A percentile compares a stretch with the other conserved stretches of the same genome.
These are phyloP conservation scores for Serendipita sp. DNA, from an alignment of 768 basidiomycete genomes.

Conservation along the genomic window DNA sequence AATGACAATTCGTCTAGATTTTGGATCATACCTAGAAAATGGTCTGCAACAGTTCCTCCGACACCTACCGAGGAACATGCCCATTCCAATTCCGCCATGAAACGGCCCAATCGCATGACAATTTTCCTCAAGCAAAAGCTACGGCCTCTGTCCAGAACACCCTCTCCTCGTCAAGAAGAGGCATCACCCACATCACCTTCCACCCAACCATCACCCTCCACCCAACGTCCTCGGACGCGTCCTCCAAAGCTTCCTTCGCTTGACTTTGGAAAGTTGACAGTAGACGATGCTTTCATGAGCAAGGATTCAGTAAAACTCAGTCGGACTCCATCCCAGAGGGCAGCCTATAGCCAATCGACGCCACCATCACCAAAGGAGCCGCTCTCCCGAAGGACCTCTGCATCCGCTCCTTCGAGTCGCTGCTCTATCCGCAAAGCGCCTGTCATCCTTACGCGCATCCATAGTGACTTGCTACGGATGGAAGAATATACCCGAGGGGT, in stretches of 20 bases:
- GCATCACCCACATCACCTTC: background rate
- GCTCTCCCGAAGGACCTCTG: background rate
- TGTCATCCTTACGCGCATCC: background rate
- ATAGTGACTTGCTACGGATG: background rate
- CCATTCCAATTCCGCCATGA: background rate
- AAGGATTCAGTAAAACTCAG: no score
- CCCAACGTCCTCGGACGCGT: background rate
- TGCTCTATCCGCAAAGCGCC: background rate
- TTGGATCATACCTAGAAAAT: background rate
- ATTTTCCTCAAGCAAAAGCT: background rate
- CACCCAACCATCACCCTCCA: background rate
- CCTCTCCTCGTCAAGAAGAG: background rate
- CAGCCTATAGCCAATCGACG: background rate
- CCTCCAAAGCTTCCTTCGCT: background rate
- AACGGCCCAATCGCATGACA: background rate
- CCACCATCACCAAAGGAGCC: background rate
- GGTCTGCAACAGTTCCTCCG: background rate
- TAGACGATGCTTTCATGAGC: no score
- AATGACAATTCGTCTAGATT: background rate
- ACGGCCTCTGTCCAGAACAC: background rate
- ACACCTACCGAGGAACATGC: background rate
- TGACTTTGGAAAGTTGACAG: background rate
- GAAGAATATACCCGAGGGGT: slow-evolving; percentile 3
- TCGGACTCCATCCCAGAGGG: no score
- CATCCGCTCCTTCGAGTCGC: background rate